Base-by-base conservation (phyloP, 2,329 filamentous ascomycete genomes). In the Nakataea oryzae region DNA sequence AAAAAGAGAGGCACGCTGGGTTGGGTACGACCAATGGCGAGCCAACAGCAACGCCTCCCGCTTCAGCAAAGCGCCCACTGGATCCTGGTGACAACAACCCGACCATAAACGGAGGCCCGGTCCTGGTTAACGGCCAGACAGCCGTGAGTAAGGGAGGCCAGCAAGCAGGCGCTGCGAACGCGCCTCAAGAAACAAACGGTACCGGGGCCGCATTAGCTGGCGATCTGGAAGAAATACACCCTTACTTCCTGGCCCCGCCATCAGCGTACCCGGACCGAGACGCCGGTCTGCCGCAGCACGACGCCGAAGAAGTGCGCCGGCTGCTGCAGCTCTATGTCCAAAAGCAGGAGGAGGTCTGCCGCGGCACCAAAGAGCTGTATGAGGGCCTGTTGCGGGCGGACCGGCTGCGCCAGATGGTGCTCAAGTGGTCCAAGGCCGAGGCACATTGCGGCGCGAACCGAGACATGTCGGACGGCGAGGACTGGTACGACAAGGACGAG, bases 401-500 rank as follows among this genome's bases (percentile, higher is more conserved):
- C 67, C 82, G 89, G 57, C 81, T 89, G 72, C 82, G 90, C 30
- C 85, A 84, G 68, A 82, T 86, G 26, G 89, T 95, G 3, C 81
- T 88, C 70, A 83, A 84, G 67, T 92, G 89, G 87, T 82, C 86
- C 66, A 91, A 91, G 71, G 87, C 90, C 1, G 90, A 93, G 74
- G 89, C 82, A 27, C 90, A 93, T 69, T 80, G 78, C 61, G 84
- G 86, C 1, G 71, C 77, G 24, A 85, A 86, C 70, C 74, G 86
- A 59, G 89, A 93, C 72, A 86, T 95, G 86, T 92, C 88, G 60
- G 91, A 96, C 71, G 90, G 90, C 13, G 91, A 96, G 76, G 91
- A 96, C 71, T 96, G 90, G 89, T 93, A 92, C 70, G 91, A 96
- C 73, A 84, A 84, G 69, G 87, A 91, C 61, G 88, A 91, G 74